Evolutionary conservation across 2,329 filamentous ascomycete species (phyloP).

Genomic region (Epichloe sylvatica): DNA sequence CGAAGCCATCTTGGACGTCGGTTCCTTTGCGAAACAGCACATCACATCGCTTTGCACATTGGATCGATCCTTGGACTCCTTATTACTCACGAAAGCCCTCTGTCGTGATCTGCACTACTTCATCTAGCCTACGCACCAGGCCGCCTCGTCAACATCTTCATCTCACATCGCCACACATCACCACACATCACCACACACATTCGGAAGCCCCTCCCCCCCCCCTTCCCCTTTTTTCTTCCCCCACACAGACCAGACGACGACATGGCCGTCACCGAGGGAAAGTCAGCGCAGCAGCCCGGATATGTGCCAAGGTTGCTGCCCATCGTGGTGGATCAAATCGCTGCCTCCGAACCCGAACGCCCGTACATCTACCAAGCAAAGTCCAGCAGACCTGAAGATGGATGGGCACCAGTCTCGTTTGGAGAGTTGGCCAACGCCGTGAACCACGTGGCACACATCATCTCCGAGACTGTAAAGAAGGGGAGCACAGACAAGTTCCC

Average conservation of each 20-base stretch:
- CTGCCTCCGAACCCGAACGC: slow-evolving; percentile 15
- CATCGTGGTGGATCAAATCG: slow-evolving; percentile 12
- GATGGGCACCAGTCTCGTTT: slow-evolving; percentile 17
- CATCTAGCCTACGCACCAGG: too few species aligned
- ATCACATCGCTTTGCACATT: too few species aligned
- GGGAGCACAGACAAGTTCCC: slow-evolving; percentile 17
- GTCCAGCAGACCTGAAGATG: slow-evolving; percentile 11
- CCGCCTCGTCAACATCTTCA: too few species aligned
- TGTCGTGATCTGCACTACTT: neutral
- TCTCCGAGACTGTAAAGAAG: slow-evolving; percentile 17
- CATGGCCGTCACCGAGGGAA: neutral
- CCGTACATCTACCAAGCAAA: slow-evolving; percentile 24
- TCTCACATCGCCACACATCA: too few species aligned
- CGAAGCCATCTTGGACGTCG: too few species aligned
- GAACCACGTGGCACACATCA: slow-evolving; percentile 17
- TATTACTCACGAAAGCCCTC: too few species aligned
- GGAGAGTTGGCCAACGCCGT: slow-evolving; percentile 16
- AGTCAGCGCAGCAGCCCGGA: neutral
- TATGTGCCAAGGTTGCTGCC: slow-evolving; percentile 9
- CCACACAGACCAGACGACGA: neutral
- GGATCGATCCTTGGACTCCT: too few species aligned
- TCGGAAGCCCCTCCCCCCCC: too few species aligned
- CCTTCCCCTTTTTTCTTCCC: too few species aligned
- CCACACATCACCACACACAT: too few species aligned
- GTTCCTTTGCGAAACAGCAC: too few species aligned